A percentile compares a stretch with the other conserved stretches of the same genome.
Evolutionary conservation across 2,329 filamentous ascomycete genomes (phyloP).

Genomic region (Curvularia spicifera): DNA sequence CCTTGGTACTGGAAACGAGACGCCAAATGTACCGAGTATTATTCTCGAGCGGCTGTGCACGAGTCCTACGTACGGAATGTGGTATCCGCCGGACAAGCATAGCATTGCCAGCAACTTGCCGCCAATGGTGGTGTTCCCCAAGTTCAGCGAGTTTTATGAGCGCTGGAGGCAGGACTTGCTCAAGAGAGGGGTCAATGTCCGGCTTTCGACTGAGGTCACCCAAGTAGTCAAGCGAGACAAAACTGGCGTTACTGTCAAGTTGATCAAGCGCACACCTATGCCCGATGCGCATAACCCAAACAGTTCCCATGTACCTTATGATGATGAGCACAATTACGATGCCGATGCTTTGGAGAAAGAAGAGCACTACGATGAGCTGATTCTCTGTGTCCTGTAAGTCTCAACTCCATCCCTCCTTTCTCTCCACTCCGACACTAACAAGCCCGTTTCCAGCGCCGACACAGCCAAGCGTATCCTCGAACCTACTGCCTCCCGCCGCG

Average conservation of each 20-base stretch:
- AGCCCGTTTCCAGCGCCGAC: constrained; percentile 51
- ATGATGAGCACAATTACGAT: constrained; percentile 49
- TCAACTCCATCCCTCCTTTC: not conserved
- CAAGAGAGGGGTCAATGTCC: constrained; percentile 62
- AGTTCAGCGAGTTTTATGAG: constrained; percentile 66
- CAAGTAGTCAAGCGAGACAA: constrained; percentile 59
- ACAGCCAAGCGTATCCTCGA: constrained; percentile 66
- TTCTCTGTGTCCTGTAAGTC: constrained; percentile 64
- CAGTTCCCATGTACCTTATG: constrained; percentile 51
- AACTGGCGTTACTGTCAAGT: constrained; percentile 59
- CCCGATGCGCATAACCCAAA: constrained; percentile 55
- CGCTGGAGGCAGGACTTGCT: constrained; percentile 63
- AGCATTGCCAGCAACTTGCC: constrained; percentile 60
- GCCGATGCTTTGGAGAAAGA: constrained; percentile 51
- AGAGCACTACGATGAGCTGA: constrained; percentile 68
- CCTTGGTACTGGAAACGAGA: constrained; percentile 76
- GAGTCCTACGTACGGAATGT: constrained; percentile 65
- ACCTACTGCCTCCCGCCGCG: constrained; percentile 64
- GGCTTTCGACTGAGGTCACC: constrained; percentile 64
- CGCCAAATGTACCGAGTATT: constrained; percentile 71
- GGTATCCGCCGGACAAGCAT: constrained; percentile 59
- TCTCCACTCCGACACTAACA: constrained; percentile 3
- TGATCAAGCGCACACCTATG: constrained; percentile 53
- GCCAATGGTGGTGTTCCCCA: constrained; percentile 68
- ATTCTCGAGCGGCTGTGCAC: constrained; percentile 64